Evolutionary conservation across 2,329 filamentous ascomycete genomes (phyloP).

Genomic region (Coleophoma crateriformis): DNA sequence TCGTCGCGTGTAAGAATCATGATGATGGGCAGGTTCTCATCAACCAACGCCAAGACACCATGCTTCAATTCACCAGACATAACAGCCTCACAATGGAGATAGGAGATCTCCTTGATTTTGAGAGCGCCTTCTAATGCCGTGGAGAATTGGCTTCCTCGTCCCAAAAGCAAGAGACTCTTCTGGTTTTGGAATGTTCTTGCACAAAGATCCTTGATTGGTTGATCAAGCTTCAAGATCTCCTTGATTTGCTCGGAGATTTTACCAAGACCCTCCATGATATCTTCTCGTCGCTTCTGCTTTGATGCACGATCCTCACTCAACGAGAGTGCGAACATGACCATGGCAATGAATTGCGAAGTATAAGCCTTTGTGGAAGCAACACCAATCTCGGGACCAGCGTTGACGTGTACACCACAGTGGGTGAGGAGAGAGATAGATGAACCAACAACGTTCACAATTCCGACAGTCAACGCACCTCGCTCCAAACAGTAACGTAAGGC

Average conservation of each 20-base stretch:
- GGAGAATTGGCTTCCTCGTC: slow-evolving; percentile 92
- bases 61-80: slow-evolving; percentile 99
- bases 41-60: slow-evolving; percentile 92
- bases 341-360: slow-evolving; percentile 98
- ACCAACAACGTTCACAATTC: slow-evolving; percentile 97
- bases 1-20: slow-evolving; percentile 98
- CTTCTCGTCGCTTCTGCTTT: slow-evolving; percentile 84
- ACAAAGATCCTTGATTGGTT: slow-evolving; percentile 92
- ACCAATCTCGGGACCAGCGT: slow-evolving; percentile 97
- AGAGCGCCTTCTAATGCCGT: slow-evolving; percentile 95
- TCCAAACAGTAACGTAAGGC: slow-evolving; percentile 97
- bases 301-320: slow-evolving; percentile 94
- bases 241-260: slow-evolving; percentile 89
- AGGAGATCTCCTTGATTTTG: slow-evolving; percentile 99
- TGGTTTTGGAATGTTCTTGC: slow-evolving; percentile 92
- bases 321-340: slow-evolving; percentile 99
- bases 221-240: slow-evolving; percentile 84
- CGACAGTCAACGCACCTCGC: slow-evolving; percentile 92
- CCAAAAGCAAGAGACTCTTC: slow-evolving; percentile 89
- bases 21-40: slow-evolving; percentile 98
- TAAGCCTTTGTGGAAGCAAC: slow-evolving; percentile 99
- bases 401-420: slow-evolving; percentile 99
- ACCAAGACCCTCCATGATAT: slow-evolving; percentile 91
- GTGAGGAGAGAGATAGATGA: slow-evolving; percentile 98
- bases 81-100: slow-evolving; percentile 98